Percentiles rank a stretch among this genome's conserved stretches.
Evolutionary conservation across 2,329 filamentous ascomycete species (phyloP).

Genomic region (Alternaria tenuissima): DNA sequence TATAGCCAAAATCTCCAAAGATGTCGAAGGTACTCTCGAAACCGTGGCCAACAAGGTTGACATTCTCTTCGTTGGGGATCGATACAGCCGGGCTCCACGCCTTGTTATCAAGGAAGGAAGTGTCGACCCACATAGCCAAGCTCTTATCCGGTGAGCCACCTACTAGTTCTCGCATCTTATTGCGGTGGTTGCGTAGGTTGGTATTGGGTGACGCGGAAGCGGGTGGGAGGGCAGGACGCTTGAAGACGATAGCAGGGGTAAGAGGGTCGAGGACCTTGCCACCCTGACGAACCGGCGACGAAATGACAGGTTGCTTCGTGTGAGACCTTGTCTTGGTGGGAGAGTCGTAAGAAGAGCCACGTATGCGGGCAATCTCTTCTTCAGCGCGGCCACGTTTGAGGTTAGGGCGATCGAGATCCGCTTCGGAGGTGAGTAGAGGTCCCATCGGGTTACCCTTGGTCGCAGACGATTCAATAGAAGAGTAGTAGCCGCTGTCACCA

Average conservation of each 20-base stretch:
- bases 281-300: slow-evolving; percentile 53
- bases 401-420: slow-evolving; percentile 74
- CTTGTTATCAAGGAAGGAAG: slow-evolving; percentile 54
- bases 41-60: slow-evolving; percentile 59
- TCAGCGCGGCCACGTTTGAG: slow-evolving; percentile 92
- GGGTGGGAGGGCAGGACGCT: slow-evolving; percentile 69
- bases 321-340: slow-evolving; percentile 74
- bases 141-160: slow-evolving; percentile 74
- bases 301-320: slow-evolving; percentile 57
- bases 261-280: slow-evolving; percentile 63
- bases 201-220: slow-evolving; percentile 91
- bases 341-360: slow-evolving; percentile 92
- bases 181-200: slow-evolving; percentile 86
- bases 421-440: slow-evolving; percentile 76
- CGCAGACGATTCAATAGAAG: slow-evolving; percentile 90
- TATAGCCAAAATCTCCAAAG: slow-evolving; percentile 61
- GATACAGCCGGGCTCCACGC: slow-evolving; percentile 72
- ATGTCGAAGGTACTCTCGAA: slow-evolving; percentile 68
- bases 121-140: slow-evolving; percentile 61
- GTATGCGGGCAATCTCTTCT: slow-evolving; percentile 91
- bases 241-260: slow-evolving; percentile 85
- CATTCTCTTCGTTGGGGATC: slow-evolving; percentile 65
- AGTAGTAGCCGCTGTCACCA: slow-evolving; percentile 97
- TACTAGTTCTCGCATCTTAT: slow-evolving; percentile 81
- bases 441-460: slow-evolving; percentile 73